Percentiles rank a stretch among this genome's conserved stretches.
Evolutionary conservation across 2,329 filamentous ascomycete genomes (phyloP).

Genomic region (Cadophora malorum): DNA sequence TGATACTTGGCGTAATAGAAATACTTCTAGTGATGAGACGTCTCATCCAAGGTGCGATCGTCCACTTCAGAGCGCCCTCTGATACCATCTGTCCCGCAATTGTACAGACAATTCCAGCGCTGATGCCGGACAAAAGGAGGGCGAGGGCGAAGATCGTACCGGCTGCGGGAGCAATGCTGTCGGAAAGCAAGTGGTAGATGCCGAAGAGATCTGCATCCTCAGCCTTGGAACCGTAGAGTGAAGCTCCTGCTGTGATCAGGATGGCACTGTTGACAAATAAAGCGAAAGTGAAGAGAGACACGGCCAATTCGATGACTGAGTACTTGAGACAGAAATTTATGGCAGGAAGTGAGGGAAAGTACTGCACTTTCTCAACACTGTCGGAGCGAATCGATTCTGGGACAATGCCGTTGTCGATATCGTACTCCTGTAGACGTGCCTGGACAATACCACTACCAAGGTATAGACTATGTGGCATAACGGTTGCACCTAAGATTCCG

Average conservation of each 20-base stretch:
- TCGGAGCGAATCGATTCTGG: conserved; percentile 43
- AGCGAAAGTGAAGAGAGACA: conserved; percentile 82
- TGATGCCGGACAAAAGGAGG: conserved; percentile 78
- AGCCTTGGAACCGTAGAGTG: conserved; percentile 70
- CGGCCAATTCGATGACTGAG: conserved; percentile 71
- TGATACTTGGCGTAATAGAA: conserved; percentile 81
- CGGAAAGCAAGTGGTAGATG: conserved; percentile 75
- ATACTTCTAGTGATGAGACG: conserved; percentile 79
- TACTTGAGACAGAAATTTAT: conserved; percentile 77
- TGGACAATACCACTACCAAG: conserved; percentile 74
- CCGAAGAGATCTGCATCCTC: conserved; percentile 79
- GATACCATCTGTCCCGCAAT: conserved; percentile 90
- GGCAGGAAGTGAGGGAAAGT: conserved; percentile 74
- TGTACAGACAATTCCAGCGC: conserved; percentile 86
- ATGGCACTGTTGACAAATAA: conserved; percentile 86
- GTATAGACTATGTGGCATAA: conserved; percentile 74
- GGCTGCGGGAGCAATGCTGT: conserved; percentile 73
- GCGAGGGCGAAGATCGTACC: conserved; percentile 86
- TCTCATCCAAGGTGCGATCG: conserved; percentile 76
- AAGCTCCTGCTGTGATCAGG: conserved; percentile 80
- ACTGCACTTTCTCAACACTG: conserved; percentile 57
- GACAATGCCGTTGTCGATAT: conserved; percentile 60
- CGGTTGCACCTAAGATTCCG: conserved; percentile 78
- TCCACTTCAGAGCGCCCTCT: conserved; percentile 82
- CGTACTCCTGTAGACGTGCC: conserved; percentile 68